phyloP scores from a whole-genome alignment of 1,284 basidiomycete species.

The Heterobasidion irregulare region DNA sequence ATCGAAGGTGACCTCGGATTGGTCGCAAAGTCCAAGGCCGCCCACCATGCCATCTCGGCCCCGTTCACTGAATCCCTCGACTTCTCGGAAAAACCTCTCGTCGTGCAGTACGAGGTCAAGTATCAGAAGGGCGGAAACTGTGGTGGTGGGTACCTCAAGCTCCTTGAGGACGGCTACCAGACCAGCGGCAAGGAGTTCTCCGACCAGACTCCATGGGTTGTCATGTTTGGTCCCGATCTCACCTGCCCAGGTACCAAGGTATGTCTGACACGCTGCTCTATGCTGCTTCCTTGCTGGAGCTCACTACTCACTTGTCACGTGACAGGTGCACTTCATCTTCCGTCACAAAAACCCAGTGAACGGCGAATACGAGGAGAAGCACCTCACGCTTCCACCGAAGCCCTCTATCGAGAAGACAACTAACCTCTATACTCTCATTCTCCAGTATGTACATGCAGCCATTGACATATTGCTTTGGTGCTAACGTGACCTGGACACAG shows the following conservation, averaged over 20 bases:
- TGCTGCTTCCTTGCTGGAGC: no score
- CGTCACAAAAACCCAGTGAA: conserved; percentile 89
- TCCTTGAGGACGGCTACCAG: conserved; percentile 89
- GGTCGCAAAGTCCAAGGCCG: conserved; percentile 88
- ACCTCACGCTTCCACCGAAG: conserved; percentile 76
- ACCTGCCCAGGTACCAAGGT: conserved; percentile 85
- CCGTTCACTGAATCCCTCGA: conserved; percentile 76
- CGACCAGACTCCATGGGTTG: conserved; percentile 95
- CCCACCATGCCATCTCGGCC: conserved; percentile 96
- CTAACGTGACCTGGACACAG: conserved; percentile 27
- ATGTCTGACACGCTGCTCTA: conserved; percentile 8
- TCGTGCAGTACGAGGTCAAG: conserved; percentile 99
- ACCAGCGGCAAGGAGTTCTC: conserved; percentile 90
- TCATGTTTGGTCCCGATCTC: conserved; percentile 92
- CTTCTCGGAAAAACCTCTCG: conserved; percentile 84
- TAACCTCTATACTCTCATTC: conserved; percentile 87
- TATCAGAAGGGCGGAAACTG: conserved; percentile 99
- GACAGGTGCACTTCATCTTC: conserved; percentile 94
- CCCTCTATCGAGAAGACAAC: conserved; percentile 86
- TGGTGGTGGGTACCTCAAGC: conserved; percentile 98
- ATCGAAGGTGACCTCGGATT: conserved; percentile 83
- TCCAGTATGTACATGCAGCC: conserved; percentile 54
- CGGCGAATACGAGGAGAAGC: conserved; percentile 95
- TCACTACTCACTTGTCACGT: background rate
- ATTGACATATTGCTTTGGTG: background rate